Base-by-base conservation (phyloP, 768 basidiomycete species). In the Leucocoprinus birnbaumii region DNA sequence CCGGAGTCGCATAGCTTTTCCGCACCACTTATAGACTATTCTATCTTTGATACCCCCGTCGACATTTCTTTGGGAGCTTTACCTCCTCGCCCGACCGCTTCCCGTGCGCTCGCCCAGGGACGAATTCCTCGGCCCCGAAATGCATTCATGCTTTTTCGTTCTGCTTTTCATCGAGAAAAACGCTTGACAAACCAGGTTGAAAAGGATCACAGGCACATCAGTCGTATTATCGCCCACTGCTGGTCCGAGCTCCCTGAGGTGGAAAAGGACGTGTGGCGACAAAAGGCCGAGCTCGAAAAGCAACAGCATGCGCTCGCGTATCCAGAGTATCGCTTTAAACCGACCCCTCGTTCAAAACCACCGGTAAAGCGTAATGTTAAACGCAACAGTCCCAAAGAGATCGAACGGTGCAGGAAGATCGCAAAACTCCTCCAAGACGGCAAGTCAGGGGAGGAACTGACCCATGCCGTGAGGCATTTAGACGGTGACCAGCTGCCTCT, bases 111-210 rank as follows among this genome's bases (percentile, higher is more conserved):
- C 22, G 21, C 71, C 72, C 56, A 69, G 70, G 9, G 75, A 34
- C 84, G 84, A 64, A 80, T 92, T 35, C 84, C 84, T 27, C 84
- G 91, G 13, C 92, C 92, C 1, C 79, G 87, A 53, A 95, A 94
- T 63, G 86, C 91, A 9, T 95, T 93, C 76, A 91, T 86, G 74
- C 77, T 85, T 65, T 86, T 80, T 65, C 77, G 84, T 19, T 85
- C 80, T 22, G 80, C 78, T 53, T 83, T 86, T 48, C 79, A 80
- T 38, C 76, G 79, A 3, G 73, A 75, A 6, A 74, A 79, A 40
- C 80, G 77, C 57, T 73, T 82, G 56, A 65, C 60, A 48, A 68
- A 71, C n/a, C 66, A 63, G 18, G 70, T 83, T 59, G 83, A 85
- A 62, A 74, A 71, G 58, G 80, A 85, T 62, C 78, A 84, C 61